These are phyloP conservation scores for Ogataea methanolica DNA, from an alignment of 805 yeast species.

Conservation along the genomic window DNA sequence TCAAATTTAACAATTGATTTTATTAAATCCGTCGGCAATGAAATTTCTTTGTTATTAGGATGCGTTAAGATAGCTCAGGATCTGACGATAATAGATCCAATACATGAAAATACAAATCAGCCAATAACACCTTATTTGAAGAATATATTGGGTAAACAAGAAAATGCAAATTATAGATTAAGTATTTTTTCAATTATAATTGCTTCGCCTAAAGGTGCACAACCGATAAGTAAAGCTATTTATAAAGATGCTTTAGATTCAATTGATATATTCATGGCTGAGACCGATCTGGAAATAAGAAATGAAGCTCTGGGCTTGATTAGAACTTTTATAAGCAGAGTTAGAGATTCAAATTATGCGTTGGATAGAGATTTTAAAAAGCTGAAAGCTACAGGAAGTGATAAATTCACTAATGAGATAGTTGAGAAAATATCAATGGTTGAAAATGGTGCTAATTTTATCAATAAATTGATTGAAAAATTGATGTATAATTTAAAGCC, in stretches of 20 bases:
- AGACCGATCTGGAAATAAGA: conserved; percentile 62
- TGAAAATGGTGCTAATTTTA: conserved; percentile 32
- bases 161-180: conserved; percentile 37
- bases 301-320: conserved; percentile 60
- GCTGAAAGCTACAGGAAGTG: conserved; percentile 28
- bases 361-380: conserved; percentile 47
- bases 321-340: conserved; percentile 56
- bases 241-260: conserved; percentile 40
- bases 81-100: conserved; percentile 46
- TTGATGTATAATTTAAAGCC: conserved; percentile 36
- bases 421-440: conserved; percentile 25
- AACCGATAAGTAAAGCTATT: conserved; percentile 43
- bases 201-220: conserved; percentile 57
- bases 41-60: conserved; percentile 43
- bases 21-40: conserved; percentile 19
- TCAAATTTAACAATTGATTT: conserved; percentile 32
- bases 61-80: conserved; percentile 63
- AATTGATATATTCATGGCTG: conserved; percentile 53
- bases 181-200: conserved; percentile 58
- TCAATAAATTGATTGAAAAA: conserved; percentile 25
- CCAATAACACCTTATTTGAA: conserved; percentile 15
- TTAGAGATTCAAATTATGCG: conserved; percentile 65
- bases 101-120: conserved; percentile 33
- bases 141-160: conserved; percentile 32
- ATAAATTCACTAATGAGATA: conserved; percentile 37